Evolutionary conservation across 805 yeast species (phyloP).

Genomic region (Ogataea sp.): DNA sequence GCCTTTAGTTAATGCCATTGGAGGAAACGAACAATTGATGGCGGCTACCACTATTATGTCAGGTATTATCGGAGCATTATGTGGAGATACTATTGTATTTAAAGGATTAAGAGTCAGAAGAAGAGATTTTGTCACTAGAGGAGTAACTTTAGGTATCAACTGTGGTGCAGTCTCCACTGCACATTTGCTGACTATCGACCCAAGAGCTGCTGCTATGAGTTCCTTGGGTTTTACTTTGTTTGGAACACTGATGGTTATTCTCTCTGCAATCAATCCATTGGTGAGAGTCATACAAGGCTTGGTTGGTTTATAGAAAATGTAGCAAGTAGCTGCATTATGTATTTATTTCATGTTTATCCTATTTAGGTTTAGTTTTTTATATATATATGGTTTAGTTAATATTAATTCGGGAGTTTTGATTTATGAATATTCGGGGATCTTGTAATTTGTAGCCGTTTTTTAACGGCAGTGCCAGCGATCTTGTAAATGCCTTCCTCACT

Average conservation of each 20-base stretch:
- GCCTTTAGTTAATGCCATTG: constrained; percentile 59
- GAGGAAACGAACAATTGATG: constrained; percentile 64
- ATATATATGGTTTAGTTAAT: too few relatives aligned
- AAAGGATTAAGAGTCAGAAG: constrained; percentile 39
- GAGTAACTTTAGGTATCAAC: constrained; percentile 67
- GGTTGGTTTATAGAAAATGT: constrained; percentile 31
- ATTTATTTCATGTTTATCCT: too few relatives aligned
- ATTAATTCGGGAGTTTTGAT: too few relatives aligned
- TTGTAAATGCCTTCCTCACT: too few relatives aligned
- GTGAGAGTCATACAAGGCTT: constrained; percentile 37
- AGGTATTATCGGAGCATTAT: constrained; percentile 67
- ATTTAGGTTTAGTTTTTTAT: too few relatives aligned
- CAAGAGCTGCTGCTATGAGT: constrained; percentile 76
- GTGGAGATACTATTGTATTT: constrained; percentile 47
- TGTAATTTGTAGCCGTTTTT: too few relatives aligned
- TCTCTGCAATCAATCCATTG: constrained; percentile 52
- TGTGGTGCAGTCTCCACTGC: constrained; percentile 85
- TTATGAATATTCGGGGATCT: too few relatives aligned
- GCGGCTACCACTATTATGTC: constrained; percentile 73
- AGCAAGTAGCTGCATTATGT: too few relatives aligned
- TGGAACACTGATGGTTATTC: constrained; percentile 65
- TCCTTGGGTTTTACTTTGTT: constrained; percentile 62
- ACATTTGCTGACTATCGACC: constrained; percentile 57
- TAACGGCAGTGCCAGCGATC: too few relatives aligned
- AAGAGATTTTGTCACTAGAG: constrained; percentile 67